Evolutionary conservation across 2,329 filamentous ascomycete species (phyloP), one percentile per base, ranked within the genome.

Genomic region (Aspergillus eucalypticola): DNA sequence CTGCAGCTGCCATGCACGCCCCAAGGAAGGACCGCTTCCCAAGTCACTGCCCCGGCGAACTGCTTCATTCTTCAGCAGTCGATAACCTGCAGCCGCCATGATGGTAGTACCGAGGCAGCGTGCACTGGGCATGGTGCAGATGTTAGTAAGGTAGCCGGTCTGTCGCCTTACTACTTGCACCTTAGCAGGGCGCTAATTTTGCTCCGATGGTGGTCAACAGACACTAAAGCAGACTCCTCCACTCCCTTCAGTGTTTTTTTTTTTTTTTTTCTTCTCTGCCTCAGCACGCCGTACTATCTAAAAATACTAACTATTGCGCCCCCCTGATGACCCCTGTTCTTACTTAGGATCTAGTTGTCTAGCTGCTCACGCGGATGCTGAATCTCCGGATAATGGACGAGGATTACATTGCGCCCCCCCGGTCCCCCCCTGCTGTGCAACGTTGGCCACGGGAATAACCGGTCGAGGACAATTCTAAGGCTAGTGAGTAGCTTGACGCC

Each of bases 1-100:
- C 63, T 65, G 63, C 63, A 65, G 63, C 61, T 55, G 59, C 57
- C 59, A 61, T 64, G 63, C 61, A 62, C 54, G 58, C 54, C 49
- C 58, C 41, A 55, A 25, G 39, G 42, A 19, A 29, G 39, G 13
- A 55, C 39, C 23, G 42, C 53, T 39, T 32, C 29, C 51, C n/a
- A 42, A 25, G 39, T 32, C 39, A 23, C 25, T 17, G 27, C 27
- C 17, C 53, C 17, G 13, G 39, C 42, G 42, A 41, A 44, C 41
- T 55, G 42, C n/a, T 50, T 15, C 27, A 55, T 55, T 46, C 53
- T 55, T 55, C 53, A 55, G 15, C 53, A 32, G n/a, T 46, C 39
- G 46, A 17, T 29, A 6, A 35, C n/a, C 41, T 44, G 41, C 41
- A 44, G 41, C 41, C 41, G 21, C 41, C 41, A 21, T 19, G 41